phyloP scores from a whole-genome alignment of 2,329 filamentous ascomycete species.

The Plectosphaerella cucumerina region DNA sequence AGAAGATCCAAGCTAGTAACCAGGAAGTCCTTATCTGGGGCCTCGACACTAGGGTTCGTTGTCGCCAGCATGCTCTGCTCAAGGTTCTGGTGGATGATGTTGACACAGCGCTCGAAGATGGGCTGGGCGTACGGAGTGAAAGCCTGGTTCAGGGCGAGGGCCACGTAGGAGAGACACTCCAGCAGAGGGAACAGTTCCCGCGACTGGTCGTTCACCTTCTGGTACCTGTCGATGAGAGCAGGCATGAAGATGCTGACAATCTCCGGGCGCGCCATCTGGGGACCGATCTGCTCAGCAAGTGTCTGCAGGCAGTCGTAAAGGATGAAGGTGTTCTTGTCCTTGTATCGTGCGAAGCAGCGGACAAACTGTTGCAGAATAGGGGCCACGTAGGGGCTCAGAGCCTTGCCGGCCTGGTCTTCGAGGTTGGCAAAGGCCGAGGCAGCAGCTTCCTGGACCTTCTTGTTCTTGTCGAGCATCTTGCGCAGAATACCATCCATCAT shows the following conservation, averaged over 20 bases:
- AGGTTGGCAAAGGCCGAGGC: slow-evolving; percentile 94
- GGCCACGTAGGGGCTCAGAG: slow-evolving; percentile 78
- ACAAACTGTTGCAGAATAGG: slow-evolving; percentile 93
- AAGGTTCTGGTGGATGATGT: slow-evolving; percentile 87
- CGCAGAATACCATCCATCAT: slow-evolving; percentile 95
- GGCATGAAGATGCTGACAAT: slow-evolving; percentile 90
- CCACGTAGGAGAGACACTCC: slow-evolving; percentile 95
- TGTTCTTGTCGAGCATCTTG: slow-evolving; percentile 95
- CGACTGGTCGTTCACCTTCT: slow-evolving; percentile 81
- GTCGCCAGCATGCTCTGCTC: slow-evolving; percentile 71
- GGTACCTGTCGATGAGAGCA: slow-evolving; percentile 82
- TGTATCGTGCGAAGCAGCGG: slow-evolving; percentile 88
- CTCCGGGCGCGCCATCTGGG: slow-evolving; percentile 72
- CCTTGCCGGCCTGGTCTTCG: slow-evolving; percentile 84
- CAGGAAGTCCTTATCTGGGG: slow-evolving; percentile 93
- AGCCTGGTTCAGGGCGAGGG: slow-evolving; percentile 73
- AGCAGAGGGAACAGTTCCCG: slow-evolving; percentile 90
- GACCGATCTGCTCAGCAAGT: slow-evolving; percentile 84
- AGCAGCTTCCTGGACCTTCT: slow-evolving; percentile 94
- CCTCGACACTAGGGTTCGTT: slow-evolving; percentile 65
- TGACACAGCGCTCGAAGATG: slow-evolving; percentile 83
- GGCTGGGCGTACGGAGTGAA: slow-evolving; percentile 84
- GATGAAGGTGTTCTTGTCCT: slow-evolving; percentile 98
- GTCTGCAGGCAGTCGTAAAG: slow-evolving; percentile 98
- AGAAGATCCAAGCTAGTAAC: slow-evolving; percentile 92